Percentiles rank a stretch among this genome's conserved stretches.
Conservation (phyloP, 768 basidiomycete genomes). For the Clavaria fumosa region DNA sequence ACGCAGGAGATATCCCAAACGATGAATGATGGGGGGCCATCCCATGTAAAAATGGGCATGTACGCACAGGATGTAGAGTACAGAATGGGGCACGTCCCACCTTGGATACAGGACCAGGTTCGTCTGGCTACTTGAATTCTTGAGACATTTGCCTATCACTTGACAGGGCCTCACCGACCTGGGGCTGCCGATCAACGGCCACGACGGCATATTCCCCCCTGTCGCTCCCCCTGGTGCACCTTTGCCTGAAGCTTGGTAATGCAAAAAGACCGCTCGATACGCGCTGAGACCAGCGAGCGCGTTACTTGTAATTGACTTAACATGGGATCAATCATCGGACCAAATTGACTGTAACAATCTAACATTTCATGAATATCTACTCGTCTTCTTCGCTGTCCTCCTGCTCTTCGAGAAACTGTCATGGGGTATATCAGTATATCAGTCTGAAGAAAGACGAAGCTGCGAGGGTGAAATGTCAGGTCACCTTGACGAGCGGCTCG, state of each 20-base stretch:
- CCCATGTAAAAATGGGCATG: too few relatives aligned
- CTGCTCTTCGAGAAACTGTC: conserved; percentile 80
- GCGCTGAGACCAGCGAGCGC: too few relatives aligned
- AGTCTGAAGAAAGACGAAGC: conserved; percentile 2
- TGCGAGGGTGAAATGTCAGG: conserved; percentile 9
- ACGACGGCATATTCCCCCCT: conserved; percentile 79
- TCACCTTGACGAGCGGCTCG: conserved; percentile 77
- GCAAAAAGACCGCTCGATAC: too few relatives aligned
- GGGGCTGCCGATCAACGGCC: conserved; percentile 81
- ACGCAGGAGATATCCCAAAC: too few relatives aligned
- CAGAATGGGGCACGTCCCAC: too few relatives aligned
- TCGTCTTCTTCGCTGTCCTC: conserved; percentile 61
- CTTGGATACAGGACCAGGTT: conserved; percentile 87
- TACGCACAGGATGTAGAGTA: too few relatives aligned
- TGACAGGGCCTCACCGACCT: conserved; percentile 73
- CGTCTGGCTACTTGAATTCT: conserved; percentile 13
- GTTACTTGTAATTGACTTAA: too few relatives aligned
- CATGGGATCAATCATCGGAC: too few relatives aligned
- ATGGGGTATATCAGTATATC: not conserved
- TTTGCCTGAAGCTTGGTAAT: conserved; percentile 78
- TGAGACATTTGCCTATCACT: not conserved
- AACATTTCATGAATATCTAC: conserved; percentile 13
- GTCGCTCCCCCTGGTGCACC: too few relatives aligned
- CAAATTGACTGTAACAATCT: too few relatives aligned
- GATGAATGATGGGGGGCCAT: conserved; percentile 78